Evolutionary conservation across 2,329 filamentous ascomycete species (phyloP), one percentile per base, ranked within the genome.

Genomic region (Gremmenia infestans): DNA sequence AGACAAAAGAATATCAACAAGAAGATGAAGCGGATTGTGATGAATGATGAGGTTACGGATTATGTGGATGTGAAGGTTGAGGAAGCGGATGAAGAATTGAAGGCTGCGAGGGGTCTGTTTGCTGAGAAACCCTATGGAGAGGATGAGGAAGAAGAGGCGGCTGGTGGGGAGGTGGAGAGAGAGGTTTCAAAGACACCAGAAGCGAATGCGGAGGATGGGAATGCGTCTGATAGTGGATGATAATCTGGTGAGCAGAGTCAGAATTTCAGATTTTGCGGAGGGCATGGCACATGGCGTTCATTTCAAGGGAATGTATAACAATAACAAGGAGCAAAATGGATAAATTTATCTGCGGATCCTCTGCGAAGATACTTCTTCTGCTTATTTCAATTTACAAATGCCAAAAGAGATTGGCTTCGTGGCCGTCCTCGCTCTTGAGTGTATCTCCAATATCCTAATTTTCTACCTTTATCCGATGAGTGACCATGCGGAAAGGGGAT

Each of bases 1-100:
- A 78, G 84, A 56, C 80, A 77, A 58, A 85, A 82, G 75, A 83
- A 83, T 66, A 84, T 86, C 61, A 78, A 81, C 47, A 78, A 80
- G 35, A 63, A 64, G 48, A 61, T 58, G 43, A 61, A 58, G 40
- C 56, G 62, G 14, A 57, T 60, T 19, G 37, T 52, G 11, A 53
- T 64, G 63, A 69, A 74, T 32, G 76, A 79, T 37, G 74, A 79
- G 52, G 75, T 57, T 6, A 76, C 78, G 61, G 73, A 78, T 63
- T 74, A 77, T 40, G 73, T 83, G 12, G 81, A 85, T 62, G 76
- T 82, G 62, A 74, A 73, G 8, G 73, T 86, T 14, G 73, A 78
- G 35, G 81, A 84, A 43, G 81, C 82, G 7, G 75, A 73, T 32
- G 80, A 83, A 47, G 76, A 79, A 14, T 76, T 81, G 66, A 72